These are phyloP conservation scores for Alternaria triticina DNA, from an alignment of 2,329 filamentous ascomycete species.

Conservation along the genomic window DNA sequence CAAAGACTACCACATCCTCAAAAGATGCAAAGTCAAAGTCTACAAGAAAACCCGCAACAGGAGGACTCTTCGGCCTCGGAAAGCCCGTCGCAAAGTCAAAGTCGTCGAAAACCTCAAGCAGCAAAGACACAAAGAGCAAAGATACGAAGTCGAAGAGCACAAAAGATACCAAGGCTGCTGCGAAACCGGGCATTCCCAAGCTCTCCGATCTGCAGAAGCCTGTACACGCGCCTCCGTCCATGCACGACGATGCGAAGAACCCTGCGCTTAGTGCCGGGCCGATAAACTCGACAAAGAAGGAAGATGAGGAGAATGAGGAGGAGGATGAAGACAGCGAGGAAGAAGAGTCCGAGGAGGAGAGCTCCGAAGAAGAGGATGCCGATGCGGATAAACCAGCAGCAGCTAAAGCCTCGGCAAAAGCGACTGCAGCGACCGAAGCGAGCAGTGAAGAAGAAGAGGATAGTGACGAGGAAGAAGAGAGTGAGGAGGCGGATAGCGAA, in stretches of 20 bases:
- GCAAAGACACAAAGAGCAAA: constrained; percentile 4
- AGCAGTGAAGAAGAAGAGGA: background rate
- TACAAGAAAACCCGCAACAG: constrained; percentile 8
- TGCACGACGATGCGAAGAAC: constrained; percentile 34
- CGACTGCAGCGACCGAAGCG: background rate
- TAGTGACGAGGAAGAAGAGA: constrained; percentile 8
- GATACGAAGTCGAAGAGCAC: background rate
- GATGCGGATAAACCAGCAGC: background rate
- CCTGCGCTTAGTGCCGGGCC: constrained; percentile 31
- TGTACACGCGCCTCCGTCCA: constrained; percentile 29
- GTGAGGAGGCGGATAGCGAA: constrained; percentile 12
- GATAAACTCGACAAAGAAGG: constrained; percentile 18
- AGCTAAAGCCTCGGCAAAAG: background rate
- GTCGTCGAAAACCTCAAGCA: constrained; percentile 3
- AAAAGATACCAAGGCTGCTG: background rate
- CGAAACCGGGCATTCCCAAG: constrained; percentile 20
- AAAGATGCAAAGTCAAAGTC: constrained; percentile 1
- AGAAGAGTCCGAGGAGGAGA: constrained; percentile 14
- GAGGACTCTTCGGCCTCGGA: constrained; percentile 8
- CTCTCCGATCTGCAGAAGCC: constrained; percentile 24
- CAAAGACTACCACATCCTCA: background rate
- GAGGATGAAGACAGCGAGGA: constrained; percentile 9
- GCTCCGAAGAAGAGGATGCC: constrained; percentile 5
- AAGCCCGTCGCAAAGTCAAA: constrained; percentile 9
- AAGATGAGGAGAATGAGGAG: constrained; percentile 3